These are phyloP conservation scores for Raphanus raphanistrum DNA, from an alignment of 345 rosid species.

Conservation along the genomic window DNA sequence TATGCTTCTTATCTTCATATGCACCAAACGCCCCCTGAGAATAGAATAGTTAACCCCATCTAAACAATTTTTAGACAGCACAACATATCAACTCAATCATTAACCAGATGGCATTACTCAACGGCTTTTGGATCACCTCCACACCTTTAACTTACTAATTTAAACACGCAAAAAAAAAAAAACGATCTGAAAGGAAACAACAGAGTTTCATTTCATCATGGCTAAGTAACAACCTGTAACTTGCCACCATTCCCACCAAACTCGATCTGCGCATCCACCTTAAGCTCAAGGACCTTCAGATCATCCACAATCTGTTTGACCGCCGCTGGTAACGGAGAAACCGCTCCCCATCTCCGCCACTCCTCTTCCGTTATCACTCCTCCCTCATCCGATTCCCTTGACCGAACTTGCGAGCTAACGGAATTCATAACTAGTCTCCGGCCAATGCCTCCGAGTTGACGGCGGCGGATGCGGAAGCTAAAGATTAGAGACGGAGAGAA, in stretches of 20 bases:
- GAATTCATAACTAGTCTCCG: conserved; percentile 35
- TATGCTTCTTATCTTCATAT: conserved; percentile 87
- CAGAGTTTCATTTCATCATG: not conserved
- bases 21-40: conserved; percentile 69
- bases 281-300: conserved; percentile 66
- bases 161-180: not conserved
- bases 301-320: conserved; percentile 65
- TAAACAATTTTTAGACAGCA: too few species aligned
- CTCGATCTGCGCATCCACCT: conserved; percentile 54
- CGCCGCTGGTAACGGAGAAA: conserved; percentile 65
- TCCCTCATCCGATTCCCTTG: conserved; percentile 36
- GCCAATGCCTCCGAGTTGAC: conserved; percentile 30
- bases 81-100: too few species aligned
- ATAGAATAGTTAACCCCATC: too few species aligned
- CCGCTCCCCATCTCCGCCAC: conserved; percentile 81
- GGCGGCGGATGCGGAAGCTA: conserved; percentile 41
- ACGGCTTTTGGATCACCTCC: not conserved
- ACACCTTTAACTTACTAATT: not conserved
- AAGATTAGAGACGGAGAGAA: conserved; percentile 35
- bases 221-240: conserved; percentile 52
- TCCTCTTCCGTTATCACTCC: conserved; percentile 55
- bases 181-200: not conserved
- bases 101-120: too few species aligned
- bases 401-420: conserved; percentile 39
- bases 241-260: conserved; percentile 91